Percentiles rank a stretch among this genome's conserved stretches.
Conservation (phyloP, 768 basidiomycete species). For the Kwoniella botswanensis region DNA sequence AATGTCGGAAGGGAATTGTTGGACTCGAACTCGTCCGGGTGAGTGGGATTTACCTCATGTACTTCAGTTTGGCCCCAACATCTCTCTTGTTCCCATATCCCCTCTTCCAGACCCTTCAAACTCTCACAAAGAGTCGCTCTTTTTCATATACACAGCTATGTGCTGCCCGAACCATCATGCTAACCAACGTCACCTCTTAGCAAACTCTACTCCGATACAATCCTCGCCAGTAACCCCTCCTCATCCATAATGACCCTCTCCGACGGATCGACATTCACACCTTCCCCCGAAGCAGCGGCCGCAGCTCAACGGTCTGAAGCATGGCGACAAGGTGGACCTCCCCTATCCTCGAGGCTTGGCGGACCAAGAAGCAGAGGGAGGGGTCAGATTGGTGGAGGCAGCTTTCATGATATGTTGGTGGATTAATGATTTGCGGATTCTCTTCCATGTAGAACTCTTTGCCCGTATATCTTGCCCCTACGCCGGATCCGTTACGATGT, state of each 20-base stretch:
- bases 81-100: not conserved
- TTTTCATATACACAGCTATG: no score
- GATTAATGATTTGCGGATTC: slow-evolving; percentile 3
- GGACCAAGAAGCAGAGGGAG: slow-evolving; percentile 19
- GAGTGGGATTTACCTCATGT: slow-evolving; percentile 5
- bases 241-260: slow-evolving; percentile 46
- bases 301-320: slow-evolving; percentile 20
- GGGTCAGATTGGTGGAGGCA: slow-evolving; percentile 29
- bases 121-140: no score
- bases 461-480: no score
- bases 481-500: no score
- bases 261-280: slow-evolving; percentile 5
- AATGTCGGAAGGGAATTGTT: slow-evolving; percentile 27
- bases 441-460: no score
- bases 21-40: slow-evolving; percentile 20
- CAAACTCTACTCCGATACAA: slow-evolving; percentile 83
- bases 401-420: slow-evolving; percentile 31
- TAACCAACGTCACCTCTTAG: slow-evolving; percentile 57
- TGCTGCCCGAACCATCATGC: no score
- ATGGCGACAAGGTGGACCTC: slow-evolving; percentile 12
- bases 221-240: slow-evolving; percentile 60
- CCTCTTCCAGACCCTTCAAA: not conserved
- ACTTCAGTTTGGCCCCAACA: not conserved
- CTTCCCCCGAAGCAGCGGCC: not conserved
- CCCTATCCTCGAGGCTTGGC: slow-evolving; percentile 14